A percentile compares a stretch with the other conserved stretches of the same genome.
Conservation (phyloP, 345 rosid genomes). For the Aurinia saxatilis region DNA sequence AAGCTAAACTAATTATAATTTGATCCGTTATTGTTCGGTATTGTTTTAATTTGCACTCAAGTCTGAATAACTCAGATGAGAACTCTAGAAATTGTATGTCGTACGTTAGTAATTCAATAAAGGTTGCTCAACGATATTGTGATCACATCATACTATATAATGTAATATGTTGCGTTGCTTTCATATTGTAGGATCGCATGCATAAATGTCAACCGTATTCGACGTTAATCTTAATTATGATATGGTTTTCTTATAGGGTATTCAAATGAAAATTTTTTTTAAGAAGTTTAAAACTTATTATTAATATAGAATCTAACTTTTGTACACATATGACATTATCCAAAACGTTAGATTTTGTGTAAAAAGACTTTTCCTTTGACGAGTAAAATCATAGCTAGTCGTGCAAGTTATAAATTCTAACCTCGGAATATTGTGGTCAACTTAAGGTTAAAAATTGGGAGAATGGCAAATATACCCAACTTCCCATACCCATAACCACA, state of each 20-base stretch:
- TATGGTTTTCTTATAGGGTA: background rate
- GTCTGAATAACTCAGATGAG: background rate
- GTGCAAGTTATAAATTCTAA: background rate
- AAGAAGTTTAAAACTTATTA: background rate
- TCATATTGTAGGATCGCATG: background rate
- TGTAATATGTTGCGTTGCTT: background rate
- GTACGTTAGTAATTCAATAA: background rate
- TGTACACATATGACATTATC: background rate
- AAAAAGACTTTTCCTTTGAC: conserved; percentile 9
- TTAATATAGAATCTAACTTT: too few species aligned
- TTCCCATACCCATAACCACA: too few species aligned
- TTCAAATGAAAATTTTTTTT: background rate
- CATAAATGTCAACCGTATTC: background rate
- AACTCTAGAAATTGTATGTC: background rate
- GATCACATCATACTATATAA: background rate
- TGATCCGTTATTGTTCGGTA: background rate
- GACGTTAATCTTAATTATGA: background rate
- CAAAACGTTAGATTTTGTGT: background rate
- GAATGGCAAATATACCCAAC: too few species aligned
- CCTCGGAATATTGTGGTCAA: background rate
- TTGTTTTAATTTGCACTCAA: background rate
- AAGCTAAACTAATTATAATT: background rate
- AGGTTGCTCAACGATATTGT: background rate
- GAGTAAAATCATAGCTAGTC: background rate
- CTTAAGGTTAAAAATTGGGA: background rate